These are phyloP conservation scores for Coemansia sp. DNA, from an alignment of 192 early-diverging fungal genomes.

Conservation along the genomic window DNA sequence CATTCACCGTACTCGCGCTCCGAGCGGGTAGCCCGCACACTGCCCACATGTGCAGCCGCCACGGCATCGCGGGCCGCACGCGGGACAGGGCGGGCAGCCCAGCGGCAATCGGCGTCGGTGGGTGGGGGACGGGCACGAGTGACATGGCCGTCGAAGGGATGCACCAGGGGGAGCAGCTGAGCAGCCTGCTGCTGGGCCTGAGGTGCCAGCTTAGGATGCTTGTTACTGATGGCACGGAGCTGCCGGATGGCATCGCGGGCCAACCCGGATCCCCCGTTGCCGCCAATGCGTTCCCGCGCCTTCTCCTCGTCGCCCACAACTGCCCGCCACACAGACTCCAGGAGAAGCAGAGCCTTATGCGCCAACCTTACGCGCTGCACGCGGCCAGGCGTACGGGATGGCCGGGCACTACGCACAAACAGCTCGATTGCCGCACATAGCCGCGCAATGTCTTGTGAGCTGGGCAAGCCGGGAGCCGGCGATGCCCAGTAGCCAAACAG, in stretches of 20 bases:
- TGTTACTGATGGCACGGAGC: constrained; percentile 15
- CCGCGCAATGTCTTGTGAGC: constrained; percentile 13
- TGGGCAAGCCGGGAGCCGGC: not conserved
- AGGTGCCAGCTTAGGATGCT: constrained; percentile 29
- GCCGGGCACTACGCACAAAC: constrained; percentile 23
- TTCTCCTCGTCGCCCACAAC: constrained; percentile 40
- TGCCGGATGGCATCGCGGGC: constrained; percentile 48
- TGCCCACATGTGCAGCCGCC: constrained; percentile 12
- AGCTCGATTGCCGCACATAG: constrained; percentile 35
- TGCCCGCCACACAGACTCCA: constrained; percentile 35
- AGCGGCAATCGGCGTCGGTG: constrained; percentile 3
- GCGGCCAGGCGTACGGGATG: constrained; percentile 9
- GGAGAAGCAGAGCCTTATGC: constrained; percentile 43
- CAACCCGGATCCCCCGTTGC: constrained; percentile 3
- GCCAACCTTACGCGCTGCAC: constrained; percentile 43
- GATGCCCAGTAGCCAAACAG: constrained; percentile 28
- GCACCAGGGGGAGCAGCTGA: constrained; percentile 31
- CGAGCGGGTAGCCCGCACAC: constrained; percentile 27
- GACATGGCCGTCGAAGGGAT: constrained; percentile 48
- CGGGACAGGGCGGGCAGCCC: constrained; percentile 6
- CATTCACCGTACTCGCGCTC: constrained; percentile 53
- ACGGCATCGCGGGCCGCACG: constrained; percentile 31
- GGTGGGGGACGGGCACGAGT: constrained; percentile 34
- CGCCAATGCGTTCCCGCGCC: constrained; percentile 19
- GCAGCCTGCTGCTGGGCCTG: constrained; percentile 14